Base-by-base conservation (phyloP, 2,329 filamentous ascomycete genomes). In the Calonectria montana region DNA sequence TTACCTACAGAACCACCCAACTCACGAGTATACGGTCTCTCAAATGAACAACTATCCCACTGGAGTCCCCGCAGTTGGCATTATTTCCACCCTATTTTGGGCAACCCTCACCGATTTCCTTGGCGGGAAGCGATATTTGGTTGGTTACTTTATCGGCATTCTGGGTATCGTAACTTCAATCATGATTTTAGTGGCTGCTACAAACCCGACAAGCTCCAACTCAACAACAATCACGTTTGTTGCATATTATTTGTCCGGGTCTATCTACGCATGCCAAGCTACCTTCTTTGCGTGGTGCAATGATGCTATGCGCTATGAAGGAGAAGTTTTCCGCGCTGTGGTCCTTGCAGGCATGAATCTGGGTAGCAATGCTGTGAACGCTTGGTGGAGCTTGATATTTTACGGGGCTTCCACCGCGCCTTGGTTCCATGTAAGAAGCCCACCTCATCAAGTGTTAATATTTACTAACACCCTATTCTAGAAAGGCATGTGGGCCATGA, bases 271-370 rank as follows among this genome's bases (percentile, higher is more conserved):
- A 0, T 93, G 92, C 77, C 92, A 94, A 81, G 92, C 93, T 0
- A 93, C 91, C 0, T 94, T 94, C 75, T 94, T 94, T 75, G 92
- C 93, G 0, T 94, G 92, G 92, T 92, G 91, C 25, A 94, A 94
- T 75, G 92, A 94, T 76, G 89, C 91, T 2, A 89, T 93, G 84
- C 87, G 91, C 9, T 88, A 89, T 67, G 89, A 93, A 75, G 89
- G 93, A 70, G 88, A 89, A 23, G 87, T 91, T 57, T 88, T 92
- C 74, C 86, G 93, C 5, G 90, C 88, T 3, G 87, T 94, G 1
- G 92, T 94, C 0, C 88, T 94, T 48, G 92, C 92, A 0, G 90
- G 90, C 16, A 94, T 94, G 93, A 94, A 94, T 72, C 66, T 92
- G 76, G 90, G 90, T 1, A 92, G 87, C 77, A 93, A 92, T 76